phyloP scores from a whole-genome alignment of 495 filamentous ascomycete genomes.

The Corynascus novoguineensis region DNA sequence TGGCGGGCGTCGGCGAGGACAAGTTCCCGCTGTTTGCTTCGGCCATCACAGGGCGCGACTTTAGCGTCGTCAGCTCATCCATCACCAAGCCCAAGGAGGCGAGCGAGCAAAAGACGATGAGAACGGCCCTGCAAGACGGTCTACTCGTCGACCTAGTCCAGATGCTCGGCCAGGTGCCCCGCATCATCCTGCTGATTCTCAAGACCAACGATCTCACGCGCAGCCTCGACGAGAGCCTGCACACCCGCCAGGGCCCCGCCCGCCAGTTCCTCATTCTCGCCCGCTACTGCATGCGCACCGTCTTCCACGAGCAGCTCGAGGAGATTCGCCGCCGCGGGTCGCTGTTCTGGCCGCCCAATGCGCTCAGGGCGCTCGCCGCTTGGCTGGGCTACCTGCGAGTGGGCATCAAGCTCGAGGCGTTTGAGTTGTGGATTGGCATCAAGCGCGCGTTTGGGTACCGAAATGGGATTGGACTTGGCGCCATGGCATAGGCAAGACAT shows the following conservation, averaged over 20 bases:
- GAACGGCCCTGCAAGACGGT: constrained; percentile 75
- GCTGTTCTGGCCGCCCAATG: constrained; percentile 46
- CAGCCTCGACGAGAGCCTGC: constrained; percentile 87
- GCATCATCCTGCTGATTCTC: constrained; percentile 88
- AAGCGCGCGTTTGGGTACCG: constrained; percentile 42
- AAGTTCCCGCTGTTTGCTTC: constrained; percentile 94
- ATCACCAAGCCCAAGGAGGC: constrained; percentile 56
- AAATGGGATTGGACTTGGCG: constrained; percentile 12
- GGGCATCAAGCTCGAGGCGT: constrained; percentile 49
- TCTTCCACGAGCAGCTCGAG: constrained; percentile 83
- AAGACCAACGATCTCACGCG: constrained; percentile 98
- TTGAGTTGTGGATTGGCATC: constrained; percentile 53
- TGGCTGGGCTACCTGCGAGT: constrained; percentile 49
- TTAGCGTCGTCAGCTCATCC: constrained; percentile 60
- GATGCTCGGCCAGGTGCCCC: constrained; percentile 79
- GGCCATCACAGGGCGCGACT: constrained; percentile 95
- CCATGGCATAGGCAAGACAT: constrained; percentile 14
- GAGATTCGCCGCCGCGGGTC: constrained; percentile 46
- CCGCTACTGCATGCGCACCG: constrained; percentile 80
- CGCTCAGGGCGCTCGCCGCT: constrained; percentile 42
- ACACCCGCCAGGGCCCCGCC: constrained; percentile 81
- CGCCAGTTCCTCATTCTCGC: constrained; percentile 92
- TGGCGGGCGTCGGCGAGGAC: constrained; percentile 83
- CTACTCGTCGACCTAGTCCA: constrained; percentile 83
- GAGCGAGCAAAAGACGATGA: constrained; percentile 75